Evolutionary conservation across 2,329 filamentous ascomycete genomes (phyloP).

Genomic region (Pseudonectria foliicola): DNA sequence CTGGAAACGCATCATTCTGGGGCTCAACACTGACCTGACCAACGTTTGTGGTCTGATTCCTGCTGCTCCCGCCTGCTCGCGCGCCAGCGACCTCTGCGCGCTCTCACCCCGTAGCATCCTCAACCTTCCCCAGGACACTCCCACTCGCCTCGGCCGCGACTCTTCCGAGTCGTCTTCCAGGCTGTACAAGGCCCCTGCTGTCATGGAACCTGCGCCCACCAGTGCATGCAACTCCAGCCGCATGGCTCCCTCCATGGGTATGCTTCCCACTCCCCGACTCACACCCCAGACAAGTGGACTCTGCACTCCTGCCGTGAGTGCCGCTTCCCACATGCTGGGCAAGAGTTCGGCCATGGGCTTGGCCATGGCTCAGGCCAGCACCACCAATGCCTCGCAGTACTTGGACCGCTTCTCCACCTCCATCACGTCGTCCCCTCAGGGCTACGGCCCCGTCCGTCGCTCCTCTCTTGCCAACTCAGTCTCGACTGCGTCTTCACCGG

Average conservation of each 20-base stretch:
- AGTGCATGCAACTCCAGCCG: conserved; percentile 39
- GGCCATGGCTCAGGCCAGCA: conserved; percentile 51
- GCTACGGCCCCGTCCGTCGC: conserved; percentile 43
- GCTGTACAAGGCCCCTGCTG: conserved; percentile 32
- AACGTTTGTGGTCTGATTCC: conserved; percentile 50
- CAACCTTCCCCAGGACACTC: conserved; percentile 34
- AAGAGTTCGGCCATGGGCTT: conserved; percentile 52
- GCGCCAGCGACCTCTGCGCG: conserved; percentile 29
- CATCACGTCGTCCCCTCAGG: conserved; percentile 45
- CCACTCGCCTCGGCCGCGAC: conserved; percentile 28
- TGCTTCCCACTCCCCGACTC: conserved; percentile 52
- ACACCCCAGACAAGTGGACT: conserved; percentile 50
- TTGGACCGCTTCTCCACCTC: conserved; percentile 46
- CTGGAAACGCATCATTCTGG: conserved; percentile 53
- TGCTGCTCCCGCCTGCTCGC: conserved; percentile 20
- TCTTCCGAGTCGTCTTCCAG: conserved; percentile 31
- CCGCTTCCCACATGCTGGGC: conserved; percentile 41
- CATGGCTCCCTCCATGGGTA: conserved; percentile 44
- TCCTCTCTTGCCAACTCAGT: conserved; percentile 57
- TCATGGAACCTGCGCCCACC: conserved; percentile 42
- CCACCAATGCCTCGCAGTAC: conserved; percentile 37
- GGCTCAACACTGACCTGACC: conserved; percentile 49
- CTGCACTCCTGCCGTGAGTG: conserved; percentile 54
- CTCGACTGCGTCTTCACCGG: conserved; percentile 57
- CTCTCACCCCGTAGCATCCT: conserved; percentile 38